These are phyloP conservation scores for Inonotus hispidus DNA, from an alignment of 1,284 basidiomycete genomes.

Conservation along the genomic window DNA sequence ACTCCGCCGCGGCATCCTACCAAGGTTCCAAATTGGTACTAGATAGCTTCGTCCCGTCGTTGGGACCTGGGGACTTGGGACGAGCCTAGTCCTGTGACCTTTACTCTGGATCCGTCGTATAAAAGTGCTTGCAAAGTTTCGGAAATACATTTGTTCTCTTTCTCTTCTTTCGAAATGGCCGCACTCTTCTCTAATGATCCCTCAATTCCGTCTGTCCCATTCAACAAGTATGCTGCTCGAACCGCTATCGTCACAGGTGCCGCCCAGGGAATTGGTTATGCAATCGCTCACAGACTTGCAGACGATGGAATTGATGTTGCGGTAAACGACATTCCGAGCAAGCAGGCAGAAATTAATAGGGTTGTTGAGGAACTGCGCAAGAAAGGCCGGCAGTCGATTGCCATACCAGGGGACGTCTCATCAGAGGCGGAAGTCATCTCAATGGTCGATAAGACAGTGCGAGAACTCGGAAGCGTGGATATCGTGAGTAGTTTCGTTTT, in stretches of 20 bases:
- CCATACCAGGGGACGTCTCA: conserved; percentile 7
- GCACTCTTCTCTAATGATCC: background rate
- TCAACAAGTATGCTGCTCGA: background rate
- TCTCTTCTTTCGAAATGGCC: background rate
- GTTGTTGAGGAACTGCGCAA: conserved; percentile 8
- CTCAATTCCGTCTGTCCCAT: background rate
- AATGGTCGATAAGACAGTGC: conserved; percentile 5
- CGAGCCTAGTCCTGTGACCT: background rate
- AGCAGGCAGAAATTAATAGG: background rate
- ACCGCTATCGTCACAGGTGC: conserved; percentile 13
- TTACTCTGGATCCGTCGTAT: background rate
- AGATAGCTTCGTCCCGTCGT: too few relatives aligned
- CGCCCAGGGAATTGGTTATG: conserved; percentile 24
- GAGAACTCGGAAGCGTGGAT: conserved; percentile 9
- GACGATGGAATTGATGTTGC: conserved; percentile 20
- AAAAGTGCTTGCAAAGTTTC: background rate
- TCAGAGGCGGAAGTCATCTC: conserved; percentile 3
- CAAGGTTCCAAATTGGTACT: background rate
- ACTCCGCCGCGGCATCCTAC: background rate
- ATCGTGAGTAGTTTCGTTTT: conserved; percentile 7
- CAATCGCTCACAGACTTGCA: conserved; percentile 18
- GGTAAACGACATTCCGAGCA: conserved; percentile 18
- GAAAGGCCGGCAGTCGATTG: conserved; percentile 7
- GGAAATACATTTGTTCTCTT: background rate
- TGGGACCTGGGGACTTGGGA: too few relatives aligned